These are phyloP conservation scores for Botrytis sinoallii DNA, from an alignment of 2,329 filamentous ascomycete genomes.

Conservation along the genomic window DNA sequence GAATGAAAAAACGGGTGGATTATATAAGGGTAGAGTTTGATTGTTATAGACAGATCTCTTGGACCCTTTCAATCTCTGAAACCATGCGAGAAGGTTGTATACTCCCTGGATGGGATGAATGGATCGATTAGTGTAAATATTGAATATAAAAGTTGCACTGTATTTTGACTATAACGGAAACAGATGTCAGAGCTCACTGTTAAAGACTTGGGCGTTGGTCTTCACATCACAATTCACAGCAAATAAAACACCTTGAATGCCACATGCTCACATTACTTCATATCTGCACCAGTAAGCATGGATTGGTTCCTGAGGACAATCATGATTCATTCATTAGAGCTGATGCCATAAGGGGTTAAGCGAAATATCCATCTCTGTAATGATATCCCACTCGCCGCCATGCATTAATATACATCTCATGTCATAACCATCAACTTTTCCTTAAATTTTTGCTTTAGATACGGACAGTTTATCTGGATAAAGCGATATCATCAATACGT, in stretches of 20 bases:
- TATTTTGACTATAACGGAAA: not conserved
- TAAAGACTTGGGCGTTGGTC: not conserved
- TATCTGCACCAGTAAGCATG: not conserved
- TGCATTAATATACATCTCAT: slow-evolving; percentile 19
- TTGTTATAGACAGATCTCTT: not conserved
- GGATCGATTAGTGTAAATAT: not conserved
- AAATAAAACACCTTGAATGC: not conserved
- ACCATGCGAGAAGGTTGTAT: not conserved
- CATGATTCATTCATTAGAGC: slow-evolving; percentile 17
- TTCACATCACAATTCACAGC: not conserved
- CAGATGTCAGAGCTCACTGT: no score
- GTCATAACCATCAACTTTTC: slow-evolving; percentile 16
- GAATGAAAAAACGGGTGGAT: not conserved
- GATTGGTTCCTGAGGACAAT: slow-evolving; percentile 1
- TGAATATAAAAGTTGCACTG: no score
- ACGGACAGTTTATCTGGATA: slow-evolving; percentile 29
- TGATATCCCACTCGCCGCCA: slow-evolving; percentile 12
- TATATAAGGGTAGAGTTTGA: no score
- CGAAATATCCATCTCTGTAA: slow-evolving; percentile 4
- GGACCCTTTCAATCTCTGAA: not conserved
- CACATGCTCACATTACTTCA: not conserved
- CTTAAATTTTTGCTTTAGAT: slow-evolving; percentile 7
- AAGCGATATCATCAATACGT: slow-evolving; percentile 35
- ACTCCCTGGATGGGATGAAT: not conserved
- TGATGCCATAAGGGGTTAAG: slow-evolving; percentile 21